Base-by-base conservation (phyloP, 2,329 filamentous ascomycete species). In the Metarhizium robertsii region DNA sequence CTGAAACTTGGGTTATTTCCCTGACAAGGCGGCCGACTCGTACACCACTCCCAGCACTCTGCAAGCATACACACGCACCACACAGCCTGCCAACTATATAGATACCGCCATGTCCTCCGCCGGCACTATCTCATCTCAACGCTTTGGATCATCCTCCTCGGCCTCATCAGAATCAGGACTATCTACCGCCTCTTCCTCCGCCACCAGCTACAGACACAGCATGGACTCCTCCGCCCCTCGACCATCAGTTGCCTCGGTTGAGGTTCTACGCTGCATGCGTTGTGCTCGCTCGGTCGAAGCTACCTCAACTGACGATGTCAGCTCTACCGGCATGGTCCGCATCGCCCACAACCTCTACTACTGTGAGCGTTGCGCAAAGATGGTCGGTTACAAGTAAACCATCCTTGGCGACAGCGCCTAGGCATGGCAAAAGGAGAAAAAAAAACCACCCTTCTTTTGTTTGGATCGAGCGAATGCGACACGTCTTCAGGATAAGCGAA, bases 261-360 rank as follows among this genome's bases (percentile, higher is more conserved):
- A 81, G 71, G 73, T 81, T 36, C 72, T 86, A 61, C 81, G 83
- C 62, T 86, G 83, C 72, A 78, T 84, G 66, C 79, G 83, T 56
- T 84, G 81, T 65, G 77, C 80, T 46, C 77, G 78, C 56, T 75
- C 78, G 54, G 80, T 81, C 54, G 83, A 86, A 72, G 76, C 79
- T 32, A 83, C 81, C 7, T 77, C 79, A 8, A 83, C 80, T 36
- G 81, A 85, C 66, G 80, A 85, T 67, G 73, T 77, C 52, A 73
- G 71, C 60, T 73, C 79, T 47, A 79, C 73, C 56, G 83, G 82
- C 59, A 86, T 86, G 83, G 78, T 86, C 14, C 77, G 79, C 63
- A 82, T 86, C 59, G 81, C 81, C 2, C 79, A 81, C 67, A 84
- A 84, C 67, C 78, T 85, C 58, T 85, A 85, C 72, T 86, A 86